Conservation (phyloP, 306 rosid species). For the Medicago truncatula region DNA sequence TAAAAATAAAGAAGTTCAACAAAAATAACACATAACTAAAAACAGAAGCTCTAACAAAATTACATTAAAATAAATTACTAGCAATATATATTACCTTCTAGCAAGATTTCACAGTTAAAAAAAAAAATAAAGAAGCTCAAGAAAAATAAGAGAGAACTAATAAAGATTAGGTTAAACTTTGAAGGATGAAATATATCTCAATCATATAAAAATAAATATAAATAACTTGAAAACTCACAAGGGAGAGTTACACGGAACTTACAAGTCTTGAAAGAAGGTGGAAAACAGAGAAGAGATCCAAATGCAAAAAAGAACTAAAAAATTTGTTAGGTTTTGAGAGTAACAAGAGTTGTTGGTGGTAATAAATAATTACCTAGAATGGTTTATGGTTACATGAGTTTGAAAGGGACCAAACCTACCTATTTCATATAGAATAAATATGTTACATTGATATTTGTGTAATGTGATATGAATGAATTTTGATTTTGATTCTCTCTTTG, state of each 20-base stretch:
- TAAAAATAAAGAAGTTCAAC: too few relatives aligned
- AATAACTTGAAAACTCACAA: neutral
- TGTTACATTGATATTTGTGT: conserved; percentile 5
- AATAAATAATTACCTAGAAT: conserved; percentile 11
- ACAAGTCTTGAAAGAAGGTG: neutral
- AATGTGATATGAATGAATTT: neutral
- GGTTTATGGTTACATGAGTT: neutral
- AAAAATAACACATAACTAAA: too few relatives aligned
- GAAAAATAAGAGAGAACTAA: neutral
- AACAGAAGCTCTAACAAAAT: too few relatives aligned
- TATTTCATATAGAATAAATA: neutral
- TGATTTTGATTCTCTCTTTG: neutral
- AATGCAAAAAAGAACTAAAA: neutral
- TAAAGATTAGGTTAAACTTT: neutral
- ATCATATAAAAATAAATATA: conserved; percentile 1
- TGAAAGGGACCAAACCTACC: neutral
- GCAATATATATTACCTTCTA: conserved; percentile 14
- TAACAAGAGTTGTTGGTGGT: conserved; percentile 5
- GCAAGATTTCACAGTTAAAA: neutral
- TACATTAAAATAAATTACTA: conserved; percentile 2
- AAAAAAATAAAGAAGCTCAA: neutral
- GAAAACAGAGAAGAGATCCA: neutral
- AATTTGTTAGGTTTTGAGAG: neutral
- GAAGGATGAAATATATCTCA: neutral
- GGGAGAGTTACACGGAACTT: neutral